A percentile compares a stretch with the other conserved stretches of the same genome.
phyloP scores from a whole-genome alignment of 257 asterid species.

The Solanum lycopersicoides region DNA sequence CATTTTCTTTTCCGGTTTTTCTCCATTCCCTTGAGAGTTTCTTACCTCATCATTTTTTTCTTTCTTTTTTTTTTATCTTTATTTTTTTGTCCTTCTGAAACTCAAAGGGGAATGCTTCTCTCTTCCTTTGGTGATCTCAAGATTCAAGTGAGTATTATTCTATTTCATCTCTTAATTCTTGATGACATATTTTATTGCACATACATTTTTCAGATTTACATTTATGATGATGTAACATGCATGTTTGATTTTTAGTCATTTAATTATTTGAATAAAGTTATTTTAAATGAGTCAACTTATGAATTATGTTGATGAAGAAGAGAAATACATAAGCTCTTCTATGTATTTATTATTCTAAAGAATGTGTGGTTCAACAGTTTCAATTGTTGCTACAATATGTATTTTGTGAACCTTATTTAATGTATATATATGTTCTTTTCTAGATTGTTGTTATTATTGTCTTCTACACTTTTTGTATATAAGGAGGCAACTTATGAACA shows the following conservation, averaged over 20 bases:
- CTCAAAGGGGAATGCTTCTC: slow-evolving; percentile 1
- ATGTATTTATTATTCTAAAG: neutral
- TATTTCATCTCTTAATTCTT: neutral
- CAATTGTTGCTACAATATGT: neutral
- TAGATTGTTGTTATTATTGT: neutral
- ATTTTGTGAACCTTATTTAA: neutral
- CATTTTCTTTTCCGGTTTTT: neutral
- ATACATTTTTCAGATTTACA: neutral
- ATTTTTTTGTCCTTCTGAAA: neutral
- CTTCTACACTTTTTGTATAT: neutral
- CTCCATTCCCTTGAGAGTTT: slow-evolving; percentile 9
- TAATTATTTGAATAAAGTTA: neutral
- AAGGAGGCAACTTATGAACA: neutral
- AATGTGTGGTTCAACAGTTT: neutral
- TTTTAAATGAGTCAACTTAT: neutral
- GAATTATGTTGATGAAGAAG: neutral
- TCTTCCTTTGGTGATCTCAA: neutral
- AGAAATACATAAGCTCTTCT: neutral
- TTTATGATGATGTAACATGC: neutral
- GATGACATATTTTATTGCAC: neutral
- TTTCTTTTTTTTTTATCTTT: neutral
- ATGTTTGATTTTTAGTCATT: neutral
- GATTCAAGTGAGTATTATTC: neutral
- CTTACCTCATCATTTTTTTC: neutral
- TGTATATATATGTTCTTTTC: neutral